Percentiles rank a stretch among this genome's conserved stretches.
Evolutionary conservation across 1,139 yeast species (phyloP).

Genomic region (Debaryomyces sp.): DNA sequence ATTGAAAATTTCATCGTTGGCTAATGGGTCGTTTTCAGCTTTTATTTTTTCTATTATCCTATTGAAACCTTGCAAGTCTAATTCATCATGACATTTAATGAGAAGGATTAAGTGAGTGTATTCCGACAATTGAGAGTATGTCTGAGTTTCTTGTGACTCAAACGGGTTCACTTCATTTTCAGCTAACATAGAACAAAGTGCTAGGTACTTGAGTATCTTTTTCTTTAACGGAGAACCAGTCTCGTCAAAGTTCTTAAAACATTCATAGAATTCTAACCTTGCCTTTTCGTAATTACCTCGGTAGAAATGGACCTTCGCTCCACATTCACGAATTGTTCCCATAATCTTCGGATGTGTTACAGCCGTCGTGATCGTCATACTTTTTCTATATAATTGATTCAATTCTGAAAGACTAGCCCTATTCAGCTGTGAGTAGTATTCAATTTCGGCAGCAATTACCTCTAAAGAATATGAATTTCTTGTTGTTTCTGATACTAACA

Average conservation of each 20-base stretch:
- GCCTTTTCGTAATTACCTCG: constrained; percentile 64
- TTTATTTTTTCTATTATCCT: constrained; percentile 18
- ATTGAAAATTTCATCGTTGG: constrained; percentile 33
- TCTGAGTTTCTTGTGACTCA: constrained; percentile 59
- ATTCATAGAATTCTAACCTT: constrained; percentile 65
- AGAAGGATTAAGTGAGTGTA: constrained; percentile 32
- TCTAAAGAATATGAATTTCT: constrained; percentile 56
- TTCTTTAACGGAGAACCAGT: constrained; percentile 66
- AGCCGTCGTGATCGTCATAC: constrained; percentile 56
- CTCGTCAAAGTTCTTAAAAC: constrained; percentile 78
- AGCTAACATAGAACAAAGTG: constrained; percentile 64
- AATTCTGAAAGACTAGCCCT: constrained; percentile 40
- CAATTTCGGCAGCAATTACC: constrained; percentile 66
- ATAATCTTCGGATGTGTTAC: constrained; percentile 75
- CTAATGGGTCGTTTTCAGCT: constrained; percentile 23
- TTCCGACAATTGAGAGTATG: constrained; percentile 41
- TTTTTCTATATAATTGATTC: constrained; percentile 50
- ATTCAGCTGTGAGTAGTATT: constrained; percentile 39
- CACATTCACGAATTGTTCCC: constrained; percentile 75
- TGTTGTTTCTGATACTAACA: constrained; percentile 43
- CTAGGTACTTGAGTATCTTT: constrained; percentile 61
- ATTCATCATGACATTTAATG: constrained; percentile 34
- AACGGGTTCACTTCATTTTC: constrained; percentile 71
- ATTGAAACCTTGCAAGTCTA: constrained; percentile 26
- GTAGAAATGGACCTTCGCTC: constrained; percentile 69